Evolutionary conservation across 495 filamentous ascomycete genomes (phyloP).

Genomic region (Penicillium argentinense): DNA sequence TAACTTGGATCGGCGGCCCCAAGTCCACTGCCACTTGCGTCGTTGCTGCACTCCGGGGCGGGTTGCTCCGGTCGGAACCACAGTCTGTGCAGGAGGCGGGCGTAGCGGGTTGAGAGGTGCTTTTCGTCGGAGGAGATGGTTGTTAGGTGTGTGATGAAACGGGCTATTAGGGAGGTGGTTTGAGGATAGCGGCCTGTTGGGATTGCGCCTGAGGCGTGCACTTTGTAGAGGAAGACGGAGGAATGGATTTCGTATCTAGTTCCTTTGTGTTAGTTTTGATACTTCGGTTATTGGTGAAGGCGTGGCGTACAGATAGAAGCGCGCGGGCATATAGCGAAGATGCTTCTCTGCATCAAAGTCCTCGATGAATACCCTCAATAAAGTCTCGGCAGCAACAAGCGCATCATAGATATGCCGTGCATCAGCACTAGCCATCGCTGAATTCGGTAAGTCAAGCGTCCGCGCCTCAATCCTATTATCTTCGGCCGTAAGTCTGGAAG

Average conservation of each 20-base stretch:
- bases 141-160: neutral
- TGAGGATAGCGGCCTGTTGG: neutral
- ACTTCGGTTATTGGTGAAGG: neutral
- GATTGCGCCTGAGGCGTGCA: neutral
- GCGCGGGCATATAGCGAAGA: neutral
- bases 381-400: neutral
- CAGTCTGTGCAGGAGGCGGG: neutral
- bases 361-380: neutral
- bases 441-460: neutral
- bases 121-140: neutral
- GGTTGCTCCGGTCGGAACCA: neutral
- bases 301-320: conserved; percentile 1
- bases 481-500: neutral
- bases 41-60: neutral
- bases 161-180: neutral
- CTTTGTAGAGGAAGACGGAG: conserved; percentile 2
- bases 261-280: neutral
- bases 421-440: neutral
- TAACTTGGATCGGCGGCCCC: too few species aligned
- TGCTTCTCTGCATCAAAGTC: neutral
- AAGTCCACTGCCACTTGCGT: too few species aligned
- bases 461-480: neutral
- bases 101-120: neutral
- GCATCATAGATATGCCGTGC: neutral
- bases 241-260: conserved; percentile 6